Evolutionary conservation across 1,284 basidiomycete species (phyloP), one percentile per base, ranked within the genome.

Genomic region (Heimioporus retisporus): DNA sequence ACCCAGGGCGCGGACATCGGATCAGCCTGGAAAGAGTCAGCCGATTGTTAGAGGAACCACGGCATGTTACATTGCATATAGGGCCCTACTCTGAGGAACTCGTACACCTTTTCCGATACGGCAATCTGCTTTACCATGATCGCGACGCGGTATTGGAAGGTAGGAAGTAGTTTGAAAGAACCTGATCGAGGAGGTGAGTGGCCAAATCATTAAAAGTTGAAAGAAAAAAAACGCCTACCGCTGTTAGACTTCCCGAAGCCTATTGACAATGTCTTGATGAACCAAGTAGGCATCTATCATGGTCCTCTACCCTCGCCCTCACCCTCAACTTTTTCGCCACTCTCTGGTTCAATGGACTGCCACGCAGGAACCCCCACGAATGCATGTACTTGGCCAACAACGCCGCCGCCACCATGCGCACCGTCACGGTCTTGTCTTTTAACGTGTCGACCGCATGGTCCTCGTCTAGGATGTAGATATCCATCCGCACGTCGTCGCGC

Each of bases 1-100:
- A 99, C 90, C 74, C 96, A 98, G 0, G 96, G 88, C 1, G 97
- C 96, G 21, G 99, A 87, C 2, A 92, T 93, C 18, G 98, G 85
- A 79, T 99, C 98, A 19, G 86, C 81, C 95, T 97, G 70, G 16
- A 15, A 60, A 25, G 43, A 28, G 46, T 71, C 46, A 69, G 53
- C 7, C n/a, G 42, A 51, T 3, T 31, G 4, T 42, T 31, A 25
- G 54, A 13, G 35, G 18, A 60, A 54, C 4, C 35, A n/a, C 16
- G 21, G 7, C 35, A 57, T 59, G 78, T 60, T 68, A 94, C 94
- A 85, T 93, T 13, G 8, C 35, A 10, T 11, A 40, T 40, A 40
- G 35, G 35, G 13, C 11, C 35, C 97, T 58, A 97, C 89, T 77
- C 89, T 93, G 43, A 99, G 86, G 46, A 11, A 11, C 35, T 13